Percentiles rank a stretch among this genome's conserved stretches.
These are phyloP conservation scores for Pyrenophora teres DNA, from an alignment of 2,329 filamentous ascomycete species.

Conservation along the genomic window DNA sequence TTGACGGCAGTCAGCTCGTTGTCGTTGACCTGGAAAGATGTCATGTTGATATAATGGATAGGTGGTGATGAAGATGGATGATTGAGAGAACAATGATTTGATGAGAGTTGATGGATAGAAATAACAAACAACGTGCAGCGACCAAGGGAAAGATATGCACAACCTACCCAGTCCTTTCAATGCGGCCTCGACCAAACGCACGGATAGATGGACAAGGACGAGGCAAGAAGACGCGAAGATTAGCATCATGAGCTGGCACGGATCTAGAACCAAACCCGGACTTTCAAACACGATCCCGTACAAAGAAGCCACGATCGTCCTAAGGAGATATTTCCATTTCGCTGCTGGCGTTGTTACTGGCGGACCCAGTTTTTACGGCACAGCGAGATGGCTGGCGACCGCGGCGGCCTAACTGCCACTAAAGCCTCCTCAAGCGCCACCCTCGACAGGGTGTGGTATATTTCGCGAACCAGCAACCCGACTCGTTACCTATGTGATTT, in stretches of 20 bases:
- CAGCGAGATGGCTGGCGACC: not conserved
- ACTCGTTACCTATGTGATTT: not conserved
- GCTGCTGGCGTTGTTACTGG: not conserved
- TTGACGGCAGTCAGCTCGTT: constrained; percentile 23
- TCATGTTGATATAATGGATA: constrained; percentile 11
- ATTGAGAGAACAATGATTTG: not conserved
- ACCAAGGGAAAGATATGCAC: constrained; percentile 9
- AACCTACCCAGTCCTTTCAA: not conserved
- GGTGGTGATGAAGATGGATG: no score
- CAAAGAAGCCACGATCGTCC: constrained; percentile 1
- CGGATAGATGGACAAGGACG: constrained; percentile 1
- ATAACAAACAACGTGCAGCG: not conserved
- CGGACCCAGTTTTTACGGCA: constrained; percentile 7
- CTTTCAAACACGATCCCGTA: constrained; percentile 5
- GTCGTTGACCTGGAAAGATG: constrained; percentile 29
- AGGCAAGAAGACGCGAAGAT: not conserved
- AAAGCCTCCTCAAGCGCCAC: not conserved
- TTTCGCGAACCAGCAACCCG: no score
- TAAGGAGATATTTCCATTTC: constrained; percentile 1
- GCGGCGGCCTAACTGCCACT: not conserved
- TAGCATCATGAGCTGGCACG: constrained; percentile 2
- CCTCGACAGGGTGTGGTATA: no score
- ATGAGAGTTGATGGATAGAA: not conserved
- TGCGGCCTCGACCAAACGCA: not conserved
- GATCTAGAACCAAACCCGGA: constrained; percentile 1